A percentile compares a stretch with the other conserved stretches of the same genome.
Conservation (phyloP, 108 stramenopile species). For the Cyclotella cryptica region DNA sequence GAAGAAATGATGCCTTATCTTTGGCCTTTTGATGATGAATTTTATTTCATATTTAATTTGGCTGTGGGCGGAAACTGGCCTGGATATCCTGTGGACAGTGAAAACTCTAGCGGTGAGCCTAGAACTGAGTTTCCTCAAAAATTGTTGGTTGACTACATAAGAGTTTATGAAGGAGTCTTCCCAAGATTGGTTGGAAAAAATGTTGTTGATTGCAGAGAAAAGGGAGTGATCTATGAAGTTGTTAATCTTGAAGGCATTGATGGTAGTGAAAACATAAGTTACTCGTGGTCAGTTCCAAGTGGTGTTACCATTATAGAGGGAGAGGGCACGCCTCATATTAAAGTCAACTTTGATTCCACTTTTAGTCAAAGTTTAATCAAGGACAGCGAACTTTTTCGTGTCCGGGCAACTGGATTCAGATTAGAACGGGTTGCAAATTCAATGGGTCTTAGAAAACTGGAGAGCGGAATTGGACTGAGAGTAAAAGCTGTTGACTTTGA, state of each 20-base stretch:
- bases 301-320: constrained; percentile 20
- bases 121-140: constrained; percentile 35
- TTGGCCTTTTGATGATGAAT: constrained; percentile 59
- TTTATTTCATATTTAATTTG: constrained; percentile 55
- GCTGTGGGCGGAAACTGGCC: constrained; percentile 62
- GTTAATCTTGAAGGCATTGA: constrained; percentile 12
- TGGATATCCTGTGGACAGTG: constrained; percentile 46
- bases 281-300: constrained; percentile 40
- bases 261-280: constrained; percentile 14
- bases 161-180: constrained; percentile 49
- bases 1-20: constrained; percentile 45
- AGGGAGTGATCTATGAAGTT: constrained; percentile 30
- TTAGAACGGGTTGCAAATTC: background rate
- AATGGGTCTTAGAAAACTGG: constrained; percentile 20
- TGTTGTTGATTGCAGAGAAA: constrained; percentile 24
- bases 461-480: constrained; percentile 24
- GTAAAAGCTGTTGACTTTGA: constrained; percentile 28
- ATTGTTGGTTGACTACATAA: constrained; percentile 54
- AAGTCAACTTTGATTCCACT: constrained; percentile 32
- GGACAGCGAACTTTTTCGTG: constrained; percentile 23
- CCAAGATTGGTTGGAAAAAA: constrained; percentile 26
- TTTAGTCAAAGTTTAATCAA: background rate
- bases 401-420: constrained; percentile 11
- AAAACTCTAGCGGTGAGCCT: too few relatives aligned
- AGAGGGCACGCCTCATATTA: constrained; percentile 19